Conservation (phyloP, 768 basidiomycete species). For the Mycena maculata region DNA sequence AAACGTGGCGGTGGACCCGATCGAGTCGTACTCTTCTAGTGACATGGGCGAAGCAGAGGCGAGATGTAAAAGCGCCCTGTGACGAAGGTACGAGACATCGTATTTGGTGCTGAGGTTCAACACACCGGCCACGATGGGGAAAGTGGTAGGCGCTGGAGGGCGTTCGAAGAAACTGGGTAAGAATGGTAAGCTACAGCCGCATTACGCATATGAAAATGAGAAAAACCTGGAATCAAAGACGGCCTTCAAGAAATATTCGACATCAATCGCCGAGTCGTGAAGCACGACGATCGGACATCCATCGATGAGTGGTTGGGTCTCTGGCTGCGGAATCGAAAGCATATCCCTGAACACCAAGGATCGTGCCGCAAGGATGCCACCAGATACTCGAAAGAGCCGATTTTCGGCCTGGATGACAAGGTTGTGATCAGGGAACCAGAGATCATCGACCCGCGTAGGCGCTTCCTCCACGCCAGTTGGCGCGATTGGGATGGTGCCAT, state of each 20-base stretch:
- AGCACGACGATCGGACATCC: conserved; percentile 16
- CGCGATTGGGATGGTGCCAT: no score
- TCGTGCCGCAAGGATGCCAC: conserved; percentile 13
- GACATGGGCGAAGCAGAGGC: not conserved
- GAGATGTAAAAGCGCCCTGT: conserved; percentile 7
- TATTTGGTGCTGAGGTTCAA: conserved; percentile 21
- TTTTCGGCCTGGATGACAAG: conserved; percentile 13
- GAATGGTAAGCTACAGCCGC: not conserved
- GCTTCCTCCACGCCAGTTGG: no score
- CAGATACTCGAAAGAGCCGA: conserved; percentile 13
- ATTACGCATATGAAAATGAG: not conserved
- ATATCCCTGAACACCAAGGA: conserved; percentile 16
- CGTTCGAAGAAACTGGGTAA: conserved; percentile 18
- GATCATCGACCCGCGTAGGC: not conserved
- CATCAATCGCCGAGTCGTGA: conserved; percentile 9
- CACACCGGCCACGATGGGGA: conserved; percentile 13
- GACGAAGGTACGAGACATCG: conserved; percentile 19
- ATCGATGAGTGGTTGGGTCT: conserved; percentile 2
- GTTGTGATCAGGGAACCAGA: conserved; percentile 15
- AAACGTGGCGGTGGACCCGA: no score
- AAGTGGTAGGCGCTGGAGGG: conserved; percentile 7
- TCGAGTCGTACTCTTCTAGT: no score
- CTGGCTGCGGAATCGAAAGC: conserved; percentile 18
- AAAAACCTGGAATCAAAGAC: conserved; percentile 16
- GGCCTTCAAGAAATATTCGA: conserved; percentile 10